Percentiles rank a stretch among this genome's conserved stretches.
Conservation (phyloP, 345 rosid genomes). For the Laguncularia racemosa region DNA sequence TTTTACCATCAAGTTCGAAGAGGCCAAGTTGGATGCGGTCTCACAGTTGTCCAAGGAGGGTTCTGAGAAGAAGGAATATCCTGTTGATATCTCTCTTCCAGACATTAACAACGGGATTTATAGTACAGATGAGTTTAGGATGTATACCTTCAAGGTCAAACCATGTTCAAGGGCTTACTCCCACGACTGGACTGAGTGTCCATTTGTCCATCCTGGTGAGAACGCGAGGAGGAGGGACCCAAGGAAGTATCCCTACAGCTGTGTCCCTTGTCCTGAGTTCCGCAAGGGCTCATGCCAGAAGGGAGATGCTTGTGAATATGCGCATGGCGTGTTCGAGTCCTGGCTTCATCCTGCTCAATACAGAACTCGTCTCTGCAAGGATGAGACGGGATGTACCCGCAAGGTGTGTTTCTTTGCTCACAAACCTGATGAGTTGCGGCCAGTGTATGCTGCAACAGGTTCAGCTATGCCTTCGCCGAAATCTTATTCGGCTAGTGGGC, state of each 20-base stretch:
- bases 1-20: constrained; percentile 27
- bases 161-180: constrained; percentile 99
- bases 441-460: constrained; percentile 90
- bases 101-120: constrained; percentile 86
- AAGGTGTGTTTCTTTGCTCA: constrained; percentile 99
- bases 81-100: constrained; percentile 73
- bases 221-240: constrained; percentile 98
- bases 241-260: constrained; percentile 80
- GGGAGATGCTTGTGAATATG: constrained; percentile 88
- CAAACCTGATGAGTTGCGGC: constrained; percentile 73
- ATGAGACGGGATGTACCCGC: constrained; percentile 75
- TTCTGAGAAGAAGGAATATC: constrained; percentile 71
- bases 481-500: constrained; percentile 36
- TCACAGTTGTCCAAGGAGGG: constrained; percentile 31
- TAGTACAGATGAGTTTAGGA: constrained; percentile 86
- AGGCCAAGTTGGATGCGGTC: constrained; percentile 19
- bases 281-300: constrained; percentile 90
- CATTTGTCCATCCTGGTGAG: constrained; percentile 98
- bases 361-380: constrained; percentile 93
- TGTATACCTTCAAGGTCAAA: constrained; percentile 89
- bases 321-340: constrained; percentile 96
- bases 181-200: constrained; percentile 99
- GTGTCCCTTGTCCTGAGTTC: constrained; percentile 98
- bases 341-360: constrained; percentile 99
- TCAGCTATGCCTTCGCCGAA: constrained; percentile 93